Base-by-base conservation (phyloP, 768 basidiomycete genomes). In the Mycena olivaceomarginata region DNA sequence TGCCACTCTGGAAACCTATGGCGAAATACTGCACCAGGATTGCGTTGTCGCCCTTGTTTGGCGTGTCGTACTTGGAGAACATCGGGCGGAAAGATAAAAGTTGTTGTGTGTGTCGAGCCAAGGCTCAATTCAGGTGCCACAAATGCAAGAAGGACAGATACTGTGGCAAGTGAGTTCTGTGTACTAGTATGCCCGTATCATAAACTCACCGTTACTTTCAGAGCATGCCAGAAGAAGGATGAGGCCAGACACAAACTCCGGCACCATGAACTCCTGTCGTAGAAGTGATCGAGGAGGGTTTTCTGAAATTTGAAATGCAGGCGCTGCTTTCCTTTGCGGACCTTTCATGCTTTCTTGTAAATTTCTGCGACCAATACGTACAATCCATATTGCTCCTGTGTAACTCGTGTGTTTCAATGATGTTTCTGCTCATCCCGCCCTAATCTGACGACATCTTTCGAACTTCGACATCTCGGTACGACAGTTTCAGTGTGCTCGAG, bases 41-140 rank as follows among this genome's bases (percentile, higher is more conserved):
- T 15, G 93, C 91, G 0, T 82, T 93, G 46, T 85, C 88, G 2
- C 92, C 91, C 0, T 82, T 90, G 43, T 90, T 89, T 62, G 84
- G 86, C 1, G 85, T 89, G 16, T 84, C 89, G 22, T 90, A 88
- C 78, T 68, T 90, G 78, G 88, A 90, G 78, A 78, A 79, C n/a
- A 80, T 88, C 39, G 84, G 76, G 15, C 43, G 63, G 13, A 66
- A 74, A 2, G 72, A 70, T 48, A 78, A 72, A 39, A 82, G 79
- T 73, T 87, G 87, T 67, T 77, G 60, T 20, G 67, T 83, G 2
- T 88, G 84, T 76, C 74, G 81, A 67, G 77, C 81, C 81, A 62
- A 81, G 78, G 77, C 68, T 82, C 16, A 45, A 66, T 72, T 67
- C 67, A 22, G 85, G 43, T 74, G 73, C 60, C 59, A 67, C 16